phyloP scores from a whole-genome alignment of 1,284 basidiomycete species.

The Tilletia horrida region DNA sequence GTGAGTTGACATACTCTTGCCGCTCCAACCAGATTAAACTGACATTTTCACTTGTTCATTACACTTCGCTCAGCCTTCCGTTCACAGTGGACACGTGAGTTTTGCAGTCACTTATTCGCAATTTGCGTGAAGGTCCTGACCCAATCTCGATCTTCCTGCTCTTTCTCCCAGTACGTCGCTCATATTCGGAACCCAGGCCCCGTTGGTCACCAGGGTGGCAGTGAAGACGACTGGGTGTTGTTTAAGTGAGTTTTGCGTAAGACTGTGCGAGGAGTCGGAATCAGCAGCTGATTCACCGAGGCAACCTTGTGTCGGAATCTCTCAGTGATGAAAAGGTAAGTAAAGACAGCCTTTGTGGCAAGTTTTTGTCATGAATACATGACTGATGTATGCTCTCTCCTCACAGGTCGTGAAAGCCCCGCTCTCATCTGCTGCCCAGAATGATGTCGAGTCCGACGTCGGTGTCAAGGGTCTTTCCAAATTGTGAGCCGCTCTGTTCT shows the following conservation, averaged over 20 bases:
- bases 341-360: neutral
- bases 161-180: slow-evolving; percentile 71
- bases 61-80: slow-evolving; percentile 19
- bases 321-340: slow-evolving; percentile 30
- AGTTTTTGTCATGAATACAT: slow-evolving; percentile 5
- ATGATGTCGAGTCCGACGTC: slow-evolving; percentile 25
- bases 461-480: slow-evolving; percentile 31
- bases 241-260: slow-evolving; percentile 28
- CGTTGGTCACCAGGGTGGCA: slow-evolving; percentile 23
- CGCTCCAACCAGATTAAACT: neutral
- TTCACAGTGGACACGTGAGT: slow-evolving; percentile 29
- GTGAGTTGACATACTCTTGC: slow-evolving; percentile 14
- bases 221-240: slow-evolving; percentile 33
- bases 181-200: slow-evolving; percentile 63
- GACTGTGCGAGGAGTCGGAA: too few relatives aligned
- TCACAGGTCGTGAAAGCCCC: slow-evolving; percentile 39
- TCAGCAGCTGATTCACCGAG: too few relatives aligned
- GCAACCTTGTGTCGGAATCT: neutral
- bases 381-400: slow-evolving; percentile 18
- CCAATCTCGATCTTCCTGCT: neutral
- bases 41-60: neutral
- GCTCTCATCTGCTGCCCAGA: slow-evolving; percentile 21
- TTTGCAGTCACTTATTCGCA: neutral
- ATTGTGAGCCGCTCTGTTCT: slow-evolving; percentile 14
- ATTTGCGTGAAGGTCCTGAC: neutral